Evolutionary conservation across 2,329 filamentous ascomycete genomes (phyloP), one percentile per base, ranked within the genome.

Genomic region (Trematosphaeria pertusa): DNA sequence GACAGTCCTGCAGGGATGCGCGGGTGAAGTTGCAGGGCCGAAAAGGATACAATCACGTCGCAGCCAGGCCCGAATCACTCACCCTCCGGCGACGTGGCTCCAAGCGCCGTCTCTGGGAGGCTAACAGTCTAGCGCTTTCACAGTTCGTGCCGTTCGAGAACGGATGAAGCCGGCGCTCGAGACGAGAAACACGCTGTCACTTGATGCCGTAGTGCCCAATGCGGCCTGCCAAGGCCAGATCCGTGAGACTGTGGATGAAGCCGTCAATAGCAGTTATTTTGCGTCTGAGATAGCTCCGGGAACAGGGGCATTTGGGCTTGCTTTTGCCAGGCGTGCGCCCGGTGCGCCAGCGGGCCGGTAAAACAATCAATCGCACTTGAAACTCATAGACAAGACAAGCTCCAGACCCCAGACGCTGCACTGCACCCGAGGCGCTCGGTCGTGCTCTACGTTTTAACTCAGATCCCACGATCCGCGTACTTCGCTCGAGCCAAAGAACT

Each of bases 401-500:
- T 31, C 28, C 36, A 18, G 33, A 26, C 35, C 38, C 26, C 43
- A 14, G 38, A 37, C 28, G 37, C n/a, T n/a, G n/a, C n/a, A n/a
- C 28, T 46, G 38, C 47, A 39, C 22, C 35, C 24, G 38, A 42
- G 42, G 42, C 47, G 47, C 47, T 46, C 41, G 48, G 42, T 45
- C 47, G 42, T 38, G 43, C 31, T 44, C 43, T 46, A 36, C 48
- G 37, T 46, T 46, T 46, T 46, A 37, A 35, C 46, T 35, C 33
- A 38, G 31, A 39, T 49, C 19, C 28, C 46, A 37, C 19, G 35
- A 8, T 37, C 42, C 35, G 37, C 24, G 32, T 43, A 28, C 28
- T 24, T 11, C 19, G 10, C 10, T 28, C n/a, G n/a, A n/a, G n/a
- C n/a, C 17, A 22, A 49, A 41, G 21, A 45, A 31, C 19, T 14